Evolutionary conservation across 129 eudicot species (phyloP).

Genomic region (Escallonia herrerae): DNA sequence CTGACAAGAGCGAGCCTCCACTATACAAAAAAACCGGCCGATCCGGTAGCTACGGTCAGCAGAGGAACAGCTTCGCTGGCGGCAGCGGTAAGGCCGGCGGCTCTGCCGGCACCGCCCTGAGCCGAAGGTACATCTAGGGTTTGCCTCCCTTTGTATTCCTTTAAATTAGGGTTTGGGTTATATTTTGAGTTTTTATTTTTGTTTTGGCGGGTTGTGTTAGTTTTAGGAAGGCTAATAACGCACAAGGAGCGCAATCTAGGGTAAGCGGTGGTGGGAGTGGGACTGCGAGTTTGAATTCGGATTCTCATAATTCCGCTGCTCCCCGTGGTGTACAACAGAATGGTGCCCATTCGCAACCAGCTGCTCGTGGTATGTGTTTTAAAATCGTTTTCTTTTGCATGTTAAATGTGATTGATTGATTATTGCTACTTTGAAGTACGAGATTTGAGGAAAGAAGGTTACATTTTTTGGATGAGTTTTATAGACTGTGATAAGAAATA

Average conservation of each 20-base stretch:
- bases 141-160: background rate
- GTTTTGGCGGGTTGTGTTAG: constrained; percentile 23
- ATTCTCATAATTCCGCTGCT: constrained; percentile 18
- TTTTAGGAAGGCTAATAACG: constrained; percentile 52
- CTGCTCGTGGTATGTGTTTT: constrained; percentile 35
- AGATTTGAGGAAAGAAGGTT: no score
- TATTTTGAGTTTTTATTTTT: background rate
- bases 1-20: constrained; percentile 60
- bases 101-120: constrained; percentile 25
- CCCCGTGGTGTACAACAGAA: constrained; percentile 29
- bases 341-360: constrained; percentile 49
- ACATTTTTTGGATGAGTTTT: no score
- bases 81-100: constrained; percentile 57
- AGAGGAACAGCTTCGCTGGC: constrained; percentile 36
- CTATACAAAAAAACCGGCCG: constrained; percentile 67
- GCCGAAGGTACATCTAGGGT: constrained; percentile 40
- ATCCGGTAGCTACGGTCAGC: constrained; percentile 43
- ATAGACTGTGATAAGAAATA: no score
- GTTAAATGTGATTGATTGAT: no score
- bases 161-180: constrained; percentile 22
- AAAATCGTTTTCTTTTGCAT: background rate
- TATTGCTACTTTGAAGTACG: no score
- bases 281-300: constrained; percentile 18
- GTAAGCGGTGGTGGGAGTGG: constrained; percentile 16
- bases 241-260: constrained; percentile 55